phyloP scores from a whole-genome alignment of 2,329 filamentous ascomycete genomes.

The Fusarium chuoi region DNA sequence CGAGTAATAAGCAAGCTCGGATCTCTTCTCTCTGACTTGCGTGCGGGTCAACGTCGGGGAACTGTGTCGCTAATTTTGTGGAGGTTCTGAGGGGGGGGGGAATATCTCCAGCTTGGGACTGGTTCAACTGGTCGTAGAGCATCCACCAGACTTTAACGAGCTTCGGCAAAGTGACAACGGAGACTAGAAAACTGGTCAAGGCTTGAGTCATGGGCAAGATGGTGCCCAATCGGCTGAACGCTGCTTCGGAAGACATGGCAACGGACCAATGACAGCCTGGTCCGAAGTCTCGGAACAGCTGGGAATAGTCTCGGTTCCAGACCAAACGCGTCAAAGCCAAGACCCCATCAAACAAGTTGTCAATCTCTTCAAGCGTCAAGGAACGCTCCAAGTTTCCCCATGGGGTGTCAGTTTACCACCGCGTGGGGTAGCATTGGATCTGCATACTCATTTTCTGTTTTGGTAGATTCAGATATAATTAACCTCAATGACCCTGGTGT shows the following conservation, averaged over 20 bases:
- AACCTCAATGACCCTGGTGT: not conserved
- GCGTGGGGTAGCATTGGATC: not conserved
- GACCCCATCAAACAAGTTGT: not conserved
- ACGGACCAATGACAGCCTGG: fast-evolving
- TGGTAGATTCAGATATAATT: not conserved
- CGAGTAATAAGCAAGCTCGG: not conserved
- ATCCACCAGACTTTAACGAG: not conserved
- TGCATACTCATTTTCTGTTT: not conserved
- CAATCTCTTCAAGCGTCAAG: not conserved
- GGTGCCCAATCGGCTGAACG: not conserved
- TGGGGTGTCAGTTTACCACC: not conserved
- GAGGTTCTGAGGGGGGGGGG: not conserved
- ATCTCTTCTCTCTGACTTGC: not conserved
- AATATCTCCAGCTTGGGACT: not conserved
- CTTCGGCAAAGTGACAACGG: not conserved
- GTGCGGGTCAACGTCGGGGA: not conserved
- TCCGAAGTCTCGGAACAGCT: not conserved
- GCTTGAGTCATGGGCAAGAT: not conserved
- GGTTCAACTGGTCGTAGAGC: not conserved
- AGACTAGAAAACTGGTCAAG: not conserved
- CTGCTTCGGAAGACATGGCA: fast-evolving
- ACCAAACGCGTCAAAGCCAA: not conserved
- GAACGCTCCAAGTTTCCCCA: conserved; percentile 12
- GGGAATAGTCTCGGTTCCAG: not conserved
- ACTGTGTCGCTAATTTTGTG: not conserved